phyloP scores from a whole-genome alignment of 176 grass and related monocot species.

The Poa pratensis region DNA sequence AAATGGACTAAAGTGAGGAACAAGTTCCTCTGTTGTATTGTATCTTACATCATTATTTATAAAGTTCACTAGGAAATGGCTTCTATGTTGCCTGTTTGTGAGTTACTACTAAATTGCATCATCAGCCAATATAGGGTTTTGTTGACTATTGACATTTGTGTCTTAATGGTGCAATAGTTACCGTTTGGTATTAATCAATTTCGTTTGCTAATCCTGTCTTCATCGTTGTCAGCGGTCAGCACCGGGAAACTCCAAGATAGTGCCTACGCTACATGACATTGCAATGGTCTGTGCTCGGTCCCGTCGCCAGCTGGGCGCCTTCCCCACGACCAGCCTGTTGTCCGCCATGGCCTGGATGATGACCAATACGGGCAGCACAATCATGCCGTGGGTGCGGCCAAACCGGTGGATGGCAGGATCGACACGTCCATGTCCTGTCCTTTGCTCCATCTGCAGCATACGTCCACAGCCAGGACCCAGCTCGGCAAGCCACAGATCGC shows the following conservation, averaged over 20 bases:
- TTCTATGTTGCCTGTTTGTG: neutral
- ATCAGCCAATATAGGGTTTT: neutral
- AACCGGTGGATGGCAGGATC: too few species aligned
- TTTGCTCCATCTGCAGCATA: too few species aligned
- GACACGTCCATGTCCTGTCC: too few species aligned
- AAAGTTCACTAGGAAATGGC: constrained; percentile 6
- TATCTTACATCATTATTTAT: neutral
- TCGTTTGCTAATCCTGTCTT: neutral
- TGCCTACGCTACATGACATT: neutral
- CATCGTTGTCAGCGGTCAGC: neutral
- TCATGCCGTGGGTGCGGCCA: too few species aligned
- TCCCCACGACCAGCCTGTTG: neutral
- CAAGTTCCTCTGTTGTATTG: constrained; percentile 32
- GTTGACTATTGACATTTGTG: neutral
- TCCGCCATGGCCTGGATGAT: too few species aligned
- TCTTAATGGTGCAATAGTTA: neutral
- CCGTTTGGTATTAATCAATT: neutral
- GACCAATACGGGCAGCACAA: too few species aligned
- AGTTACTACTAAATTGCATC: neutral
- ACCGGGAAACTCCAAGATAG: neutral
- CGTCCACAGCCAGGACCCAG: too few species aligned
- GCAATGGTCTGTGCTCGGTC: neutral
- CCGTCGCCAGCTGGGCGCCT: constrained; percentile 23
- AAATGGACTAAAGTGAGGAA: constrained; percentile 26
- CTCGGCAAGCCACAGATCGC: too few species aligned